phyloP scores from a whole-genome alignment of 2,329 filamentous ascomycete genomes.

The Aspergillus brunneoviolaceus region DNA sequence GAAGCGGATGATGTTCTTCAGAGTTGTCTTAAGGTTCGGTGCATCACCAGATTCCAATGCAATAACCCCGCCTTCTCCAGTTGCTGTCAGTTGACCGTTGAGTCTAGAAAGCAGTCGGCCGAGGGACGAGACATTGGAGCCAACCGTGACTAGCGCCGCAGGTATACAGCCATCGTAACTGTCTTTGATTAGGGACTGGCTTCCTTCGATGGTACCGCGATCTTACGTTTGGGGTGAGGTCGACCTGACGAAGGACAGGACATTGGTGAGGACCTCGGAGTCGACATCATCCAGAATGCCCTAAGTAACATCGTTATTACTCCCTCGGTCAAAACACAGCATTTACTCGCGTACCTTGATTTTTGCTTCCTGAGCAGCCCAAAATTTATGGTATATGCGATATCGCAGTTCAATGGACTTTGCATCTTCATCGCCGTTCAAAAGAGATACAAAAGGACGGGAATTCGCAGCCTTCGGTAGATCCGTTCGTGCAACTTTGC shows the following conservation, averaged over 20 bases:
- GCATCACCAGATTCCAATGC: slow-evolving; percentile 46
- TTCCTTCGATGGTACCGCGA: not conserved
- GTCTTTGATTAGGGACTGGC: slow-evolving; percentile 13
- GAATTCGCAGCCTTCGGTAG: slow-evolving; percentile 11
- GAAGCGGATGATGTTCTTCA: slow-evolving; percentile 48
- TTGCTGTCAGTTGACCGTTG: slow-evolving; percentile 32
- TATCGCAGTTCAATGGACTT: slow-evolving; percentile 36
- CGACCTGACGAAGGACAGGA: slow-evolving; percentile 39
- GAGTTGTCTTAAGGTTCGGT: slow-evolving; percentile 45
- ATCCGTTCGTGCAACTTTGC: slow-evolving; percentile 51
- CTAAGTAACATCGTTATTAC: slow-evolving; percentile 23
- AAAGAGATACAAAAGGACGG: slow-evolving; percentile 39
- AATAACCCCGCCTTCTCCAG: slow-evolving; percentile 38
- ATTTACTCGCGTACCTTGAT: slow-evolving; percentile 34
- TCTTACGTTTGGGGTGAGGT: slow-evolving; percentile 38
- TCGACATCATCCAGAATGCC: slow-evolving; percentile 41
- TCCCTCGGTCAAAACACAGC: not conserved
- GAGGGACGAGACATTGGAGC: slow-evolving; percentile 45
- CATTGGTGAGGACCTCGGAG: slow-evolving; percentile 37
- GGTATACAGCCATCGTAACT: slow-evolving; percentile 44
- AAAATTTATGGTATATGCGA: slow-evolving; percentile 39
- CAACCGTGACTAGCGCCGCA: slow-evolving; percentile 44
- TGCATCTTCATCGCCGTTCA: slow-evolving; percentile 39
- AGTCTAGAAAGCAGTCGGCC: slow-evolving; percentile 39
- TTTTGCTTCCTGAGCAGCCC: slow-evolving; percentile 40